Evolutionary conservation across 2,329 filamentous ascomycete genomes (phyloP), one percentile per base, ranked within the genome.

Genomic region (Calcarisporium arbuscula): DNA sequence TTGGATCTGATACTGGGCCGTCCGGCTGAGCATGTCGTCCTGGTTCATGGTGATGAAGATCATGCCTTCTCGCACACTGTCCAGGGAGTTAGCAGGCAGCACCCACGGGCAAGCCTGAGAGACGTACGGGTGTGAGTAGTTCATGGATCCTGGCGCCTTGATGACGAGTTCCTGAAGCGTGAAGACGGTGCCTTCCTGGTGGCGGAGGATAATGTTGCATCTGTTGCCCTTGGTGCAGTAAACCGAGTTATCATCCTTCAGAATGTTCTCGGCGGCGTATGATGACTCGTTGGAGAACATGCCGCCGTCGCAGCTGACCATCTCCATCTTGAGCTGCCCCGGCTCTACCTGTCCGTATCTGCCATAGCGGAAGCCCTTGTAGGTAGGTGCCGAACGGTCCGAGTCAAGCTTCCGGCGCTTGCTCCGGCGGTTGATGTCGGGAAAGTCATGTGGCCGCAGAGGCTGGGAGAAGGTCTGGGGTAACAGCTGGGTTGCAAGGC

Each of bases 201-300:
- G 90, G 39, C 78, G 77, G 37, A 96, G 61, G 10, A 96, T 70
- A 47, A 96, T 77, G 52, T 95, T 95, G 64, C 88, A 95, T 38
- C 80, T 76, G 41, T 83, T 83, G n/a, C 78, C 80, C 55, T 90
- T 85, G 23, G 88, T 94, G 60, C 88, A 94, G 54, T 95, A 96
- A 3, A 95, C 86, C 9, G 82, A 85, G 38, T 71, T 70, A 58
- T 96, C 86, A 54, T 89, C 80, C 46, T 76, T 79, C 42, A 96
- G 68, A 19, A 95, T 80, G 54, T 95, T 95, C 47, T 89, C 85
- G 15, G 82, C 78, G 10, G 74, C 73, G 43, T 85, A 85, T 9
- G 68, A 62, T 35, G 67, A 62, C 47, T 80, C 75, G 42, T 82
- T 79, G 32, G 73, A 68, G 50, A 72, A 79, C 38, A 77, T 69